Evolutionary conservation across 306 rosid genomes (phyloP).

Genomic region (Vigna angularis): DNA sequence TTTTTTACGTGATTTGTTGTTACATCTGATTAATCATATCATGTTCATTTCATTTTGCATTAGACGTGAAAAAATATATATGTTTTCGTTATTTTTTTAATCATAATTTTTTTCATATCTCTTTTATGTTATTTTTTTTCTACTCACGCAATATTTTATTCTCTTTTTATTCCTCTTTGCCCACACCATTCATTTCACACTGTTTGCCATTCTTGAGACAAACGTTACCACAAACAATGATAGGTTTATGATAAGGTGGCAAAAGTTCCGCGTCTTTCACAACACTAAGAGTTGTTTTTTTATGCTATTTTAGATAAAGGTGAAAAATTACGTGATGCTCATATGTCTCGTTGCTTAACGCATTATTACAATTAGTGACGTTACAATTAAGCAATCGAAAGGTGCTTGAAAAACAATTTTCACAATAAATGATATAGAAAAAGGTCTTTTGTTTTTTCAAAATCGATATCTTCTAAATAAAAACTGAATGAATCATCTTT

Average conservation of each 20-base stretch:
- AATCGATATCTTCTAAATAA: no score
- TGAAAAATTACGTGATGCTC: slow-evolving; percentile 13
- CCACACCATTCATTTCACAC: neutral
- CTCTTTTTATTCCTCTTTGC: no score
- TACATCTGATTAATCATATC: no score
- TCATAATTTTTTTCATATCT: no score
- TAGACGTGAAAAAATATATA: no score
- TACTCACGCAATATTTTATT: no score
- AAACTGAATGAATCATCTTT: neutral
- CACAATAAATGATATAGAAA: neutral
- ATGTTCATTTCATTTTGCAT: no score
- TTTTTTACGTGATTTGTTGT: neutral
- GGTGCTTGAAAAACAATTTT: neutral
- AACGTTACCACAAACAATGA: no score
- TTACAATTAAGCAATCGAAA: slow-evolving; percentile 8
- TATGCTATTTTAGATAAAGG: slow-evolving; percentile 1
- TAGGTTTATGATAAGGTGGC: slow-evolving; percentile 21
- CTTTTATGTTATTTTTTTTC: no score
- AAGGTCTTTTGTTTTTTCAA: neutral
- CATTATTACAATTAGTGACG: neutral
- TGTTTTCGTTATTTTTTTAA: no score
- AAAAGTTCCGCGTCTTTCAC: slow-evolving; percentile 31
- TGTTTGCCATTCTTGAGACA: neutral
- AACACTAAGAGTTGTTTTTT: no score
- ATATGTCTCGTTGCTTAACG: slow-evolving; percentile 22